Conservation (phyloP, 768 basidiomycete species). For the Candolleomyces aberdarensis region DNA sequence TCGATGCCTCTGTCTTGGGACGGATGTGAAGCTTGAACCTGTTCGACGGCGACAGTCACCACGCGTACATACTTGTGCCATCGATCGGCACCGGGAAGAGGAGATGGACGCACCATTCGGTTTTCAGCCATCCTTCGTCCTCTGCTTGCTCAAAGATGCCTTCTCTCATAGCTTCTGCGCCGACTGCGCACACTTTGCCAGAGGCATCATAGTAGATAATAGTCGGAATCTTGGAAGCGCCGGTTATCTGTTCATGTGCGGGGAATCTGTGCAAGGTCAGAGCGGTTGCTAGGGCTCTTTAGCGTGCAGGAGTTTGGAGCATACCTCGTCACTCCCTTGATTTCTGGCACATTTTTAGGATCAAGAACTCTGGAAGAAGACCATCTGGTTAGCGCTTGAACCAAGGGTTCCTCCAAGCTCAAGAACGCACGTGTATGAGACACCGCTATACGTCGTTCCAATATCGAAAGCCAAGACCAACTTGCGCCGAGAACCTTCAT, state of each 20-base stretch:
- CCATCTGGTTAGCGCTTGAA: not conserved
- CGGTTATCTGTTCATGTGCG: conserved; percentile 36
- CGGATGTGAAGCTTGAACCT: conserved; percentile 28
- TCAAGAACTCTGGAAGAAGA: conserved; percentile 31
- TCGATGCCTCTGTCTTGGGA: conserved; percentile 4
- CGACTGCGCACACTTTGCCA: conserved; percentile 35
- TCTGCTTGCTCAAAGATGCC: conserved; percentile 34
- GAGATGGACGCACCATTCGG: conserved; percentile 39
- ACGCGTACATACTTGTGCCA: conserved; percentile 5
- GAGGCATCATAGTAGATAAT: conserved; percentile 42
- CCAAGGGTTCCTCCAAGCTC: not conserved
- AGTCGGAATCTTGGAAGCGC: conserved; percentile 46
- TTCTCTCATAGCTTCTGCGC: conserved; percentile 41
- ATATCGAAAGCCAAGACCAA: conserved; percentile 39
- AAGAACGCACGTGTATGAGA: conserved; percentile 31
- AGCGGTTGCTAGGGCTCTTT: not conserved
- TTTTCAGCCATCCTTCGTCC: conserved; percentile 42
- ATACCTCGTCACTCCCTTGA: conserved; percentile 20
- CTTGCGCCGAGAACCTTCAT: conserved; percentile 23
- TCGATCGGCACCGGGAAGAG: not conserved
- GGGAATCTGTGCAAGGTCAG: conserved; percentile 33
- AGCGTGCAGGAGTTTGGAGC: not conserved
- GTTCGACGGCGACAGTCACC: not conserved
- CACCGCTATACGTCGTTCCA: conserved; percentile 40
- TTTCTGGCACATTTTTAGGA: conserved; percentile 24